phyloP scores from a whole-genome alignment of 2,329 filamentous ascomycete genomes.

The Tolypocladium ophioglossoides region DNA sequence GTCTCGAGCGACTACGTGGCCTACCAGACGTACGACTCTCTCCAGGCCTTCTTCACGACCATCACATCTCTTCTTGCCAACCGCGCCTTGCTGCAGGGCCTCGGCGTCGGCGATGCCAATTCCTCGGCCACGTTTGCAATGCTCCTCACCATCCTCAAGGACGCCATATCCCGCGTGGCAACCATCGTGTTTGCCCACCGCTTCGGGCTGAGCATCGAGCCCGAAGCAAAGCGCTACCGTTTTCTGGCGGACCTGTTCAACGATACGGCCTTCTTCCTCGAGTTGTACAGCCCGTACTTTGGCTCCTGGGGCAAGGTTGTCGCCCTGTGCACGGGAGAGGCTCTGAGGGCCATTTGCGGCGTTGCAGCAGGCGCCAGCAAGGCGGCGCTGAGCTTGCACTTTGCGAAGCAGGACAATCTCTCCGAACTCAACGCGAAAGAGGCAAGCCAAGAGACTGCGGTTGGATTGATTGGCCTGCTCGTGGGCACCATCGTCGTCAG shows the following conservation, averaged over 20 bases:
- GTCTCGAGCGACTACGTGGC: conserved; percentile 77
- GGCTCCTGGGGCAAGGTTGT: conserved; percentile 40
- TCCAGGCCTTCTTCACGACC: conserved; percentile 76
- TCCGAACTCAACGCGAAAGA: conserved; percentile 93
- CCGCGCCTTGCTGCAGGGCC: conserved; percentile 64
- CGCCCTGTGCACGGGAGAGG: conserved; percentile 38
- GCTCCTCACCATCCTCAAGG: conserved; percentile 72
- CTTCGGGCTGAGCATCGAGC: conserved; percentile 73
- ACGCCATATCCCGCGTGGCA: conserved; percentile 68
- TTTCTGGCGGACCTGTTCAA: conserved; percentile 84
- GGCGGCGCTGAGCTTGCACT: conserved; percentile 83
- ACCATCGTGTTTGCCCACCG: conserved; percentile 81
- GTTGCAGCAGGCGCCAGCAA: conserved; percentile 86
- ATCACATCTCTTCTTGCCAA: conserved; percentile 73
- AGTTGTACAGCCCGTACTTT: conserved; percentile 68
- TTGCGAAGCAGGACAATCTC: conserved; percentile 76
- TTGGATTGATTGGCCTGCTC: conserved; percentile 80
- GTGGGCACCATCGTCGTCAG: conserved; percentile 74
- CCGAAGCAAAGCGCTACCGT: conserved; percentile 83
- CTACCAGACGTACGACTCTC: conserved; percentile 61
- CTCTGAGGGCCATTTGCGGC: conserved; percentile 60
- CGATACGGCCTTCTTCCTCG: conserved; percentile 75
- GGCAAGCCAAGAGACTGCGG: conserved; percentile 88
- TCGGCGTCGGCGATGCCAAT: conserved; percentile 75
- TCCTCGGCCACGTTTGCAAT: conserved; percentile 73